A percentile compares a stretch with the other conserved stretches of the same genome.
phyloP scores from a whole-genome alignment of 2,329 filamentous ascomycete species.

The Sarocladium brachiariae region DNA sequence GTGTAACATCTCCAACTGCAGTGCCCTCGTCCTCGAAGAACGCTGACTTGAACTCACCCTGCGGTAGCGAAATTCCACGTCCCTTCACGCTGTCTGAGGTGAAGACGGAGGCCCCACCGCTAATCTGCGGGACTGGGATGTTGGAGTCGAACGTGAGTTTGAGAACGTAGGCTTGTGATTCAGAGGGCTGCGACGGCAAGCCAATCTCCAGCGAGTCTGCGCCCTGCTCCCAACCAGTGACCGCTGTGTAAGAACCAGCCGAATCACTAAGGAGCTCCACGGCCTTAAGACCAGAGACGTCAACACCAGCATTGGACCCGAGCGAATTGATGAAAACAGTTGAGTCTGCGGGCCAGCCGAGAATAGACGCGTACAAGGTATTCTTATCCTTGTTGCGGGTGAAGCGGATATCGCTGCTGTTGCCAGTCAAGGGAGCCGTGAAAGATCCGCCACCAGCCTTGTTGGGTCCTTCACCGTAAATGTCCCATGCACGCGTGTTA shows the following conservation, averaged over 20 bases:
- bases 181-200: slow-evolving; percentile 11
- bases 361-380: slow-evolving; percentile 12
- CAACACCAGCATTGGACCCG: slow-evolving; percentile 9
- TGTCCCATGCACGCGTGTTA: slow-evolving; percentile 13
- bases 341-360: slow-evolving; percentile 12
- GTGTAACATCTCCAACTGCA: neutral
- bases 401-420: slow-evolving; percentile 14
- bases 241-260: slow-evolving; percentile 10
- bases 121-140: slow-evolving; percentile 13
- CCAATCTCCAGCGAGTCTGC: slow-evolving; percentile 9
- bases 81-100: neutral
- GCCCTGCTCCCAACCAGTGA: slow-evolving; percentile 10
- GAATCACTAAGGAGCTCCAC: slow-evolving; percentile 10
- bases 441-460: slow-evolving; percentile 13
- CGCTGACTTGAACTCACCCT: slow-evolving; percentile 8
- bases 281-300: slow-evolving; percentile 3
- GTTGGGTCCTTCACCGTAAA: slow-evolving; percentile 14
- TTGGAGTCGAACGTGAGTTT: slow-evolving; percentile 11
- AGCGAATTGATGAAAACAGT: slow-evolving; percentile 10
- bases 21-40: slow-evolving; percentile 8
- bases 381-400: slow-evolving; percentile 11
- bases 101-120: slow-evolving; percentile 10
- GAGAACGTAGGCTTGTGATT: slow-evolving; percentile 13
- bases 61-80: slow-evolving; percentile 9
- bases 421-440: slow-evolving; percentile 12